Base-by-base conservation (phyloP, 2,329 filamentous ascomycete species). In the Lasiodiplodia gonubiensis region DNA sequence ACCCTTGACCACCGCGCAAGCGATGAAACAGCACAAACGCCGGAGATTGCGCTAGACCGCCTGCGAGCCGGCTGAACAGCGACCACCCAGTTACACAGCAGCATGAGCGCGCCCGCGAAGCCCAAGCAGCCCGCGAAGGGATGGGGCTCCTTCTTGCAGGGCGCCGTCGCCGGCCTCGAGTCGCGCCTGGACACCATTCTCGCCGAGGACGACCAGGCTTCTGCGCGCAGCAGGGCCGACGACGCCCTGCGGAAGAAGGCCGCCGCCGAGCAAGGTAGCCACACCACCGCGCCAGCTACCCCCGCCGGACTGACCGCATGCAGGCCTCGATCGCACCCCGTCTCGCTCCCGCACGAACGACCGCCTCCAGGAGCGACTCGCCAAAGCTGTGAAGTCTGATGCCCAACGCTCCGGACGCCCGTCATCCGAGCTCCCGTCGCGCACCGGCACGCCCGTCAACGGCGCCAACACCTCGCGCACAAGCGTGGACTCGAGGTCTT, bases 141-240 rank as follows among this genome's bases (percentile, higher is more conserved):
- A 63, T 81, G 80, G 80, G 79, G 80, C 66, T 79, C 77, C 37
- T 90, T 97, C 76, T 86, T 97, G 69, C 92, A 93, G 71, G 92
- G 94, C 79, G 94, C 94, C 70, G 93, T 98, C 69, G 93, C 94
- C 66, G 94, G 94, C 69, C 91, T 99, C 68, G 95, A 99, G 81
- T 96, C 94, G 68, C 89, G 92, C 52, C 86, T 99, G 68, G 95
- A 99, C 78, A 94, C 88, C 60, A 97, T 99, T 68, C 86, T 99
- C 69, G 89, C 93, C 65, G 94, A 97, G 71, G 89, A 92, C 66
- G 88, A 90, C 52, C 86, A 87, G 57, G 78, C 79, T 37, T 79
- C 80, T 61, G 82, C 80, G 61, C 80, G 77, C 69, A 77, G 76
- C 66, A 81, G 79, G 68, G 72, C 78, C 37, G 75, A 78, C 35